Evolutionary conservation across 805 yeast species (phyloP), one percentile per base, ranked within the genome.

Genomic region (Ogataea dorogensis): DNA sequence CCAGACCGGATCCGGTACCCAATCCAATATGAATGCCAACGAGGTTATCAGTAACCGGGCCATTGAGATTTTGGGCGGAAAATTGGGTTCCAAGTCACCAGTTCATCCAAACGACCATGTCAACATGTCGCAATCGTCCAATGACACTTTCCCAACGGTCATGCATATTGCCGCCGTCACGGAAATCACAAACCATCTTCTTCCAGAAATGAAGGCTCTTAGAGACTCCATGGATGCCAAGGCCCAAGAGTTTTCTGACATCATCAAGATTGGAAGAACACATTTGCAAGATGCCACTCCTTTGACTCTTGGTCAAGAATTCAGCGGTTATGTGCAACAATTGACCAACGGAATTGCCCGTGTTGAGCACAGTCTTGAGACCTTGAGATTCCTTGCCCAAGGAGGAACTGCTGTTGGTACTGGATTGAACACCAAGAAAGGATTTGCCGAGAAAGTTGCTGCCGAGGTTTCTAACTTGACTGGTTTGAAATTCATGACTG

Each of bases 331-430:
- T 68, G 95, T 83, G 35, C 91, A 86, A 63, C 98, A 93, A 71
- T 64, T 93, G 48, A 77, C 84, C 54, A 86, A 88, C 61, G 98
- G 97, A 62, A 82, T 93, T 50, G 82, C 68, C 50, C 79, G 98
- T 64, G 83, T 93, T 43, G 86, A 87, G 70, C 68, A 68, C 46
- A 64, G 82, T 34, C 75, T 93, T 49, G 86, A 86, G 51, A 79
- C 79, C 65, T 73, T 93, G 61, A 74, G 81, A 56, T 78, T 62
- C 62, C 77, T 93, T 53, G 98, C 98, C 31, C 98, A 93, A 73
- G 98, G 98, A 71, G 98, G 98, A 71, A 93, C 98, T 46, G 98
- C 98, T 44, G 98, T 93, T 38, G 98, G 98, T 55, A 93, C 98
- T 38, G 98, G 98, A 50, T 77, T 93, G 55, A 93, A 93, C 79